These are phyloP conservation scores for Lipomyces orientalis DNA, from an alignment of 805 yeast genomes.

Conservation along the genomic window DNA sequence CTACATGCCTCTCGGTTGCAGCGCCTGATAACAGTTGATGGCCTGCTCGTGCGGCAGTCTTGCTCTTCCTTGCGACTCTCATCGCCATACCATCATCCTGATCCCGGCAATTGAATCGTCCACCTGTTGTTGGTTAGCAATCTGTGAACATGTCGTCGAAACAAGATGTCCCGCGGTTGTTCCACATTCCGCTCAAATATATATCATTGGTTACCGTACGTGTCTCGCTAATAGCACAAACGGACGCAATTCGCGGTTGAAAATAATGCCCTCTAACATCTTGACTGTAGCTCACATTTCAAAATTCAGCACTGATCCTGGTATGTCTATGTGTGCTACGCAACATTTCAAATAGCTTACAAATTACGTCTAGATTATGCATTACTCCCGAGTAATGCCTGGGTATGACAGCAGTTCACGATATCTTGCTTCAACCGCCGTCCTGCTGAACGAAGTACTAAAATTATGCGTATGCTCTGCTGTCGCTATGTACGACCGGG, in stretches of 20 bases:
- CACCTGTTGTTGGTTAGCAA: not conserved
- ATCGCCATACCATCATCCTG: too few relatives aligned
- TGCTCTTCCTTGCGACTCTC: too few relatives aligned
- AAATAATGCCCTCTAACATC: not conserved
- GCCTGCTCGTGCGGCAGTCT: not conserved
- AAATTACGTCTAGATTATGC: conserved; percentile 42
- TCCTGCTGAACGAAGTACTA: conserved; percentile 49
- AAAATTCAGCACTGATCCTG: conserved; percentile 49
- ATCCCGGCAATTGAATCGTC: not conserved
- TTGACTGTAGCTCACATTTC: conserved; percentile 45
- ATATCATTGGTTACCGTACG: conserved; percentile 46
- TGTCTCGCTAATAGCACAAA: not conserved
- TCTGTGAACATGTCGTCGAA: conserved; percentile 5
- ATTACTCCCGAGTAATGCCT: conserved; percentile 51
- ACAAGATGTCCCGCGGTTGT: conserved; percentile 33
- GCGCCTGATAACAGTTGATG: too few relatives aligned
- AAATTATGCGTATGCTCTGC: conserved; percentile 45
- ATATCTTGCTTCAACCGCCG: conserved; percentile 51
- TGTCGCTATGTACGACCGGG: conserved; percentile 37
- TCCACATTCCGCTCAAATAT: conserved; percentile 44
- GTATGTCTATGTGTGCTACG: conserved; percentile 34
- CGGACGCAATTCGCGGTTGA: not conserved
- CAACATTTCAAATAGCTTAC: not conserved
- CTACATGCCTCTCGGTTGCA: too few relatives aligned
- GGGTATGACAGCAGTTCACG: conserved; percentile 42